phyloP scores from a whole-genome alignment of 305 asterid genomes.

The Ilex paraguariensis region DNA sequence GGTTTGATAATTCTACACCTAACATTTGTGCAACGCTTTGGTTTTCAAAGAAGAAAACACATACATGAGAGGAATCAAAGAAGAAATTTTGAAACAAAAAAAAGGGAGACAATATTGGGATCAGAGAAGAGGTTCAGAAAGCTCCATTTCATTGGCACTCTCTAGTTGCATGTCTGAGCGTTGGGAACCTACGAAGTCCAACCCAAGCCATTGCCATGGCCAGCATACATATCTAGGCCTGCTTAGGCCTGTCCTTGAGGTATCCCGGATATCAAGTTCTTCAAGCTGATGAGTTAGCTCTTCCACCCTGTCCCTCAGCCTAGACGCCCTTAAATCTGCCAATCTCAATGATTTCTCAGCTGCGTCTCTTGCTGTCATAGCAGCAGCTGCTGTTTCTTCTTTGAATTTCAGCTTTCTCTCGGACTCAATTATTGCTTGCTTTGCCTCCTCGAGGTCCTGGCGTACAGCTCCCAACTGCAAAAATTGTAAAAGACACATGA shows the following conservation, averaged over 20 bases:
- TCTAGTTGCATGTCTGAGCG: conserved; percentile 39
- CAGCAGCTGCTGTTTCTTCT: conserved; percentile 93
- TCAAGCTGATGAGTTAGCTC: conserved; percentile 89
- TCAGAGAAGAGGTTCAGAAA: conserved; percentile 85
- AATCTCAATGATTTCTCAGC: conserved; percentile 87
- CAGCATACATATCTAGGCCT: conserved; percentile 84
- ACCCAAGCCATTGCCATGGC: conserved; percentile 99
- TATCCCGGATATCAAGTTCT: conserved; percentile 57
- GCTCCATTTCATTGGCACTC: conserved; percentile 90
- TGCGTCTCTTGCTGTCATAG: conserved; percentile 96
- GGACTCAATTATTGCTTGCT: conserved; percentile 58
- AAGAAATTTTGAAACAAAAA: too few relatives aligned
- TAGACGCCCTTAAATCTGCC: conserved; percentile 76
- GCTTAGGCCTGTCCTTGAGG: conserved; percentile 44
- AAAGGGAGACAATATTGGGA: too few relatives aligned
- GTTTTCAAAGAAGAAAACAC: too few relatives aligned
- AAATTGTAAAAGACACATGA: not conserved
- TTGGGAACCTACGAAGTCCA: conserved; percentile 61
- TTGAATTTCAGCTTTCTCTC: conserved; percentile 88
- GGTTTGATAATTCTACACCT: too few relatives aligned
- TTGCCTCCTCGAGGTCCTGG: conserved; percentile 82
- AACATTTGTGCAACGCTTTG: too few relatives aligned
- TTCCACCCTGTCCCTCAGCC: conserved; percentile 88
- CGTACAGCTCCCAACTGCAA: conserved; percentile 69
- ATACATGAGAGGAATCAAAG: too few relatives aligned